Evolutionary conservation across 73 alveolate species (phyloP).

Genomic region (Paramecium caudatum): DNA sequence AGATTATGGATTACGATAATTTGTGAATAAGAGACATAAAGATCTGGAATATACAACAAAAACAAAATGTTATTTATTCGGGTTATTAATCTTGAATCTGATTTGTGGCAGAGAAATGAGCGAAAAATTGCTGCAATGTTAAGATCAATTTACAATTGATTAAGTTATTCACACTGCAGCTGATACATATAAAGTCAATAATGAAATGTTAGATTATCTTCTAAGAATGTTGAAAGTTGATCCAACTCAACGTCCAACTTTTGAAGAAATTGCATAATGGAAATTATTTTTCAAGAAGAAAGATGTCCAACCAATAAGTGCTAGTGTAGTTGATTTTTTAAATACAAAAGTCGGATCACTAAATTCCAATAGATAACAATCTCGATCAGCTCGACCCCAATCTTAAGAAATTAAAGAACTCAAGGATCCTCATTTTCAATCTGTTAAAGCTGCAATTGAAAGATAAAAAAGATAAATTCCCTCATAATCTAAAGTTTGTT

Average conservation of each 20-base stretch:
- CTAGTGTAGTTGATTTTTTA: background rate
- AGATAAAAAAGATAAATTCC: conserved; percentile 8
- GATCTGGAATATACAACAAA: background rate
- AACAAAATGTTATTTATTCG: conserved; percentile 20
- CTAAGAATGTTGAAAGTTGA: conserved; percentile 19
- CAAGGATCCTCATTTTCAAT: background rate
- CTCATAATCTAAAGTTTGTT: conserved; percentile 10
- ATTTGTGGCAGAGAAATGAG: background rate
- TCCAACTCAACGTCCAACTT: background rate
- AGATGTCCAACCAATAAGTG: background rate
- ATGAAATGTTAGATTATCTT: conserved; percentile 1
- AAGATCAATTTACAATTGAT: background rate
- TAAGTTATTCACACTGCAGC: background rate
- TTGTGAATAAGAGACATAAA: background rate
- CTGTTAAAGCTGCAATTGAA: conserved; percentile 47
- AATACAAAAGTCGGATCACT: background rate
- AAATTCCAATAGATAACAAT: background rate
- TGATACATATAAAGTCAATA: conserved; percentile 5
- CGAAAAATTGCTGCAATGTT: background rate
- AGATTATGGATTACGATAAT: conserved; percentile 48
- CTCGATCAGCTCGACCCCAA: conserved; percentile 16
- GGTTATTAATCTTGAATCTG: background rate
- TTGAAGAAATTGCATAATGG: conserved; percentile 42
- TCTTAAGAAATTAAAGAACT: conserved; percentile 3
- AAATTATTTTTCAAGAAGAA: background rate